Conservation (phyloP, 176 grass and related monocot species). For the Melocanna baccifera region DNA sequence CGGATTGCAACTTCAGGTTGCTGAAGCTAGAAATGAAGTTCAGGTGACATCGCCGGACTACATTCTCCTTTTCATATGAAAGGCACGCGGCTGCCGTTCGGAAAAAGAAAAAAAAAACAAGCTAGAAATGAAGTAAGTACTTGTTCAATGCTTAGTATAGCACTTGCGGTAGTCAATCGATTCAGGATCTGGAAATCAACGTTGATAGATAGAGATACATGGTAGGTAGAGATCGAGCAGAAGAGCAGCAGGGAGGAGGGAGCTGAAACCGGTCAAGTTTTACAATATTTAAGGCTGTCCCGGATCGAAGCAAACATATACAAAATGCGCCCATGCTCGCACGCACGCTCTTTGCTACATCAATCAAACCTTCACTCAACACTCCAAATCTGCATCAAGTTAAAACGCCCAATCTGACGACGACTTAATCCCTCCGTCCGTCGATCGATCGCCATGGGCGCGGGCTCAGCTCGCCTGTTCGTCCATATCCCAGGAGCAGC, state of each 20-base stretch:
- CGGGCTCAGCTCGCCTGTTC: not conserved
- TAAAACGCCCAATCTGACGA: slow-evolving; percentile 20
- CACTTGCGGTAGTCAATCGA: not conserved
- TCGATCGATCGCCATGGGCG: not conserved
- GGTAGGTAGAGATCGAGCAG: not conserved
- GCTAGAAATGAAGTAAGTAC: not conserved
- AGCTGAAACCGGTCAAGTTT: not conserved
- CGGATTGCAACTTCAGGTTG: too few relatives aligned
- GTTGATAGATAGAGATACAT: slow-evolving; percentile 6
- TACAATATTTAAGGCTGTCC: slow-evolving; percentile 28
- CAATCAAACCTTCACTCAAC: slow-evolving; percentile 1
- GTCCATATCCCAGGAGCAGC: not conserved
- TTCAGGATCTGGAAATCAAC: slow-evolving; percentile 12
- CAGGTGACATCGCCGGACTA: too few relatives aligned
- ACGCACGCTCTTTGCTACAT: not conserved
- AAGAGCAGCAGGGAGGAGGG: not conserved
- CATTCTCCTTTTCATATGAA: too few relatives aligned
- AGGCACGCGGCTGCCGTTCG: too few relatives aligned
- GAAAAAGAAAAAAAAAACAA: too few relatives aligned
- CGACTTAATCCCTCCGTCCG: not conserved
- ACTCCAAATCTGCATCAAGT: slow-evolving; percentile 23
- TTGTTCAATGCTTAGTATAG: not conserved
- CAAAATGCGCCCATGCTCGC: not conserved
- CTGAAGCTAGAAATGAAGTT: too few relatives aligned
- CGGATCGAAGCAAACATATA: slow-evolving; percentile 30